Evolutionary conservation across 202 grass and related monocot genomes (phyloP).

Genomic region (Zizania palustris): DNA sequence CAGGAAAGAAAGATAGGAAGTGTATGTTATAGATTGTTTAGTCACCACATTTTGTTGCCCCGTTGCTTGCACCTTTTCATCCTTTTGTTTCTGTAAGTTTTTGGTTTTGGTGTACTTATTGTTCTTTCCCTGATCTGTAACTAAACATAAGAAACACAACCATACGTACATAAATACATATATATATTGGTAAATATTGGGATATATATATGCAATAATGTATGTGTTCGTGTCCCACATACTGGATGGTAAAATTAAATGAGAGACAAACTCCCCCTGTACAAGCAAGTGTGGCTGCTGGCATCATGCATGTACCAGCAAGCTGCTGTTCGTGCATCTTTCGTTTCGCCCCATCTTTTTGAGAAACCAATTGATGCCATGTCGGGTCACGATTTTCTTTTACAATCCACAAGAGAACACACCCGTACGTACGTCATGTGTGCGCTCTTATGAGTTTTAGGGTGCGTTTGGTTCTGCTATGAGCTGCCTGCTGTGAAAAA

Average conservation of each 20-base stretch:
- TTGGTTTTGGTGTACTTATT: conserved; percentile 46
- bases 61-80: conserved; percentile 41
- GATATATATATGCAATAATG: too few relatives aligned
- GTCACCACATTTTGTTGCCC: conserved; percentile 47
- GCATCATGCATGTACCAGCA: conserved; percentile 47
- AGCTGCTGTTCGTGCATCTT: conserved; percentile 32
- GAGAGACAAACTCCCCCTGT: conserved; percentile 6
- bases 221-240: neutral
- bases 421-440: neutral
- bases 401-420: neutral
- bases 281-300: conserved; percentile 54
- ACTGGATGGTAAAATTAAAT: conserved; percentile 27
- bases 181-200: conserved; percentile 67
- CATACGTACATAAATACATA: conserved; percentile 64
- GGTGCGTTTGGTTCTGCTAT: too few relatives aligned
- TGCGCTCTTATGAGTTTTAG: too few relatives aligned
- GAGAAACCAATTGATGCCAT: conserved; percentile 45
- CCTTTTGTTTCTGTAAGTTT: conserved; percentile 53
- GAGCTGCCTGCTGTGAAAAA: too few relatives aligned
- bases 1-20: conserved; percentile 72
- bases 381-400: conserved; percentile 22
- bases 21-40: conserved; percentile 84
- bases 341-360: conserved; percentile 45
- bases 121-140: conserved; percentile 48
- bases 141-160: conserved; percentile 61